Evolutionary conservation across 176 grass and related monocot genomes (phyloP), one percentile per base, ranked within the genome.

Genomic region (Urochloa ruziziensis): DNA sequence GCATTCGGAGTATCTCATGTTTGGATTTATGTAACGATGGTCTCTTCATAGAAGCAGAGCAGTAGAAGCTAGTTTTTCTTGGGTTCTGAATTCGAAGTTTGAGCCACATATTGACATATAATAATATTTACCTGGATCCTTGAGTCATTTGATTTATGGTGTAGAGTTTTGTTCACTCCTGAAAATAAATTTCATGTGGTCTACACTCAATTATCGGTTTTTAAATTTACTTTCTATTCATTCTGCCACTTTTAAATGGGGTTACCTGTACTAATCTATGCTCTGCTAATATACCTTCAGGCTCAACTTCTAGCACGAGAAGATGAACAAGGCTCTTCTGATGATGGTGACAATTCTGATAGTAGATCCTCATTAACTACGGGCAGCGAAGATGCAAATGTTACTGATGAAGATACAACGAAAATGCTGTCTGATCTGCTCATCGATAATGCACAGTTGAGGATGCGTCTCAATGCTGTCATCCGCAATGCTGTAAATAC

Each of bases 391-490:
- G 88, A 82, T 64, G 33, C 82, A 62, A 77, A 58, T 65, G 32
- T 24, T 27, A 82, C 78, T 30, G 74, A 94, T 18, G 93, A 96
- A 62, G 91, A 91, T 52, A 92, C 87, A 49, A 86, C 78, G 7
- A 94, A 94, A 89, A 84, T 93, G 68, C 24, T 99, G 25, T 92
- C 91, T 0, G 97, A 96, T 85, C 86, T 99, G 30, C 91, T 99
- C 58, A 91, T 94, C 62, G 93, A 99, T 49, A 99, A 96, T 63
- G 91, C 93, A 11, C 90, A 90, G 74, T 70, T 99, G 28, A 92
- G 97, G 80, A 87, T 89, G 79, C 82, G 82, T 57, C 77, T 99
- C 21, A 99, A 96, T 84, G 90, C 88, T 61, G 52, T 96, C 51
- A 94, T 87, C 66, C 86, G 89, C 29, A 90, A 47, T 11, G 88